Percentiles rank a stretch among this genome's conserved stretches.
These are phyloP conservation scores for Xylaria hypoxylon DNA, from an alignment of 2,329 filamentous ascomycete genomes.

Conservation along the genomic window DNA sequence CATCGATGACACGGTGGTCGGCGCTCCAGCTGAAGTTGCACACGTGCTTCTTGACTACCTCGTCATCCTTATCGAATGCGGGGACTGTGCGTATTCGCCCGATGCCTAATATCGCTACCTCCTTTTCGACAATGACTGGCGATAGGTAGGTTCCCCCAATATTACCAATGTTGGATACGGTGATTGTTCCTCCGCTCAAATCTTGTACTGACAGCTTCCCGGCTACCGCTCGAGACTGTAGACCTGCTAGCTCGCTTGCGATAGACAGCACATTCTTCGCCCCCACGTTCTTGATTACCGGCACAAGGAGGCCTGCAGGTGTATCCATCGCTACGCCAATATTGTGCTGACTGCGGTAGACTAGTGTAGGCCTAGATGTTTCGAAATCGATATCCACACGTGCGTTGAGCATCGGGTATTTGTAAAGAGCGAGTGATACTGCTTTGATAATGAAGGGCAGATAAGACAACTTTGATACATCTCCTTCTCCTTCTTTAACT, in stretches of 20 bases:
- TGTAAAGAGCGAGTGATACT: conserved; percentile 83
- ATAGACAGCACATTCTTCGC: conserved; percentile 81
- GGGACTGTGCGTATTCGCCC: conserved; percentile 85
- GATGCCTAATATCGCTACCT: conserved; percentile 92
- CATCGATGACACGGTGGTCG: conserved; percentile 93
- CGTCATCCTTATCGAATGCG: conserved; percentile 73
- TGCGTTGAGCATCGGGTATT: conserved; percentile 89
- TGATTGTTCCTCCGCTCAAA: conserved; percentile 88
- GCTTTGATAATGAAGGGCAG: conserved; percentile 97
- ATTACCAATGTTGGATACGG: conserved; percentile 95
- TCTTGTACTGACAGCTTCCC: conserved; percentile 81
- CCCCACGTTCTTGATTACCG: conserved; percentile 88
- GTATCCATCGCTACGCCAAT: conserved; percentile 97
- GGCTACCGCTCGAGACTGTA: conserved; percentile 78
- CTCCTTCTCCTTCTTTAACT: conserved; percentile 54
- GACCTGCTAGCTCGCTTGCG: conserved; percentile 77
- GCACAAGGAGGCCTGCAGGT: conserved; percentile 86
- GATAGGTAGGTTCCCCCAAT: conserved; percentile 93
- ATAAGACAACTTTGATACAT: conserved; percentile 79
- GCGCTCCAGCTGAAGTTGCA: conserved; percentile 97
- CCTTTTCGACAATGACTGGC: conserved; percentile 89
- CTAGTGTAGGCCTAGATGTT: conserved; percentile 75
- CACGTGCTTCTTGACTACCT: conserved; percentile 79
- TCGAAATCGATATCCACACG: conserved; percentile 73
- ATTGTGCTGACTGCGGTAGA: conserved; percentile 88